A percentile compares a stretch with the other conserved stretches of the same genome.
phyloP scores from a whole-genome alignment of 75 land plant genomes.

The Picea glauca region DNA sequence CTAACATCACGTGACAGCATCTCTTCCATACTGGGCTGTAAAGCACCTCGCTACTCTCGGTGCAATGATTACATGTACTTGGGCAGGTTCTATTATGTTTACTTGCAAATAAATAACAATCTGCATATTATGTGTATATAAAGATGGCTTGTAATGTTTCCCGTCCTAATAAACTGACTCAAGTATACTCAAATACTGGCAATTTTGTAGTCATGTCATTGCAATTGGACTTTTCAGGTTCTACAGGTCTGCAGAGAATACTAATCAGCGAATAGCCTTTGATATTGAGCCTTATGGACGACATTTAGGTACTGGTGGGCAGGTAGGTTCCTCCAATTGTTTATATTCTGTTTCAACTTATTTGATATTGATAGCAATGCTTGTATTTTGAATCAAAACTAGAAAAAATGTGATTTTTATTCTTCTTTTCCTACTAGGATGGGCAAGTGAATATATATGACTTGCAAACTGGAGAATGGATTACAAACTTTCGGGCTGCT shows the following conservation, averaged over 20 bases:
- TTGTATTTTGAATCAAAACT: not conserved
- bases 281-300: constrained; percentile 93
- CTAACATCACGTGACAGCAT: no score
- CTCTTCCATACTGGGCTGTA: no score
- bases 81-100: not conserved
- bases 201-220: not conserved
- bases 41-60: no score
- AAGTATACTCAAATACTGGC: not conserved
- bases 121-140: not conserved
- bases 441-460: constrained; percentile 86
- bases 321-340: constrained; percentile 39
- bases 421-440: constrained; percentile 52
- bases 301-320: constrained; percentile 94
- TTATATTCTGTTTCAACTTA: not conserved
- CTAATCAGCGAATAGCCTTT: constrained; percentile 89
- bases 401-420: not conserved
- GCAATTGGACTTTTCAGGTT: constrained; percentile 36
- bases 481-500: constrained; percentile 75
- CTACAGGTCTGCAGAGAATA: constrained; percentile 62
- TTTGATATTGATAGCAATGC: not conserved
- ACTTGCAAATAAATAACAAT: not conserved
- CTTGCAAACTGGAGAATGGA: constrained; percentile 90
- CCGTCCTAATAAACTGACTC: not conserved
- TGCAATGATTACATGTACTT: not conserved
- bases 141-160: not conserved